Base-by-base conservation (phyloP, 176 grass and related monocot genomes). In the Panicum miliaceum region DNA sequence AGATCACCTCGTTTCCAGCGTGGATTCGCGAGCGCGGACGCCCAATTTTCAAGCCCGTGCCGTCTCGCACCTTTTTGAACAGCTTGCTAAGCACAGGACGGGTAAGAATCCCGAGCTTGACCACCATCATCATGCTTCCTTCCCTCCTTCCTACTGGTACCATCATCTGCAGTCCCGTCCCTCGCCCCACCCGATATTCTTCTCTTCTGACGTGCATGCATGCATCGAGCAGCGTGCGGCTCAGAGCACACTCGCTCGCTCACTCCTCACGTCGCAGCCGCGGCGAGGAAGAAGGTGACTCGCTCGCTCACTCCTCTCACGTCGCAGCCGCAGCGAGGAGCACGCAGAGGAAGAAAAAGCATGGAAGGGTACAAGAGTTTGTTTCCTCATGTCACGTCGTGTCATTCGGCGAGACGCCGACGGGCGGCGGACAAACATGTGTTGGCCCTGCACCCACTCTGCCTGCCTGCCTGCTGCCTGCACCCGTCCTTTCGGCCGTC, bases 371-470 rank as follows among this genome's bases (percentile, higher is more conserved):
- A 84, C 80, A 43, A 83, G 84, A 87, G 89, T 84, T 90, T 80
- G 84, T 87, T 90, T 90, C 84, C 67, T 75, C 54, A 62, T 71
- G 89, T 82, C 64, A 29, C 46, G 85, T 90, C 80, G 14, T 62
- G 51, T 81, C 87, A 79, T 56, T 69, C 85, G 6, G 73, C 41
- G 46, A 58, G 86, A 61, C 63, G 73, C 22, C 19, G 86, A 63
- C 73, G 46, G 79, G 71, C 79, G 57, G 11, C 54, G 84, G 78
- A 64, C 85, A 81, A 32, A 40, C 82, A 51, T 76, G 84, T 43
- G 37, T 45, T 52, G 84, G 43, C 69, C 67, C 59, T 16, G 18
- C 52, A 7, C 14, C 57, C 35, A 2, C 35, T 0, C 40, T 36
- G 35, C 25, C 13, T 52, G 71, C 79, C 20, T 52, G 71, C 79